Conservation (phyloP, 495 filamentous ascomycete species). For the Penicillium herquei region DNA sequence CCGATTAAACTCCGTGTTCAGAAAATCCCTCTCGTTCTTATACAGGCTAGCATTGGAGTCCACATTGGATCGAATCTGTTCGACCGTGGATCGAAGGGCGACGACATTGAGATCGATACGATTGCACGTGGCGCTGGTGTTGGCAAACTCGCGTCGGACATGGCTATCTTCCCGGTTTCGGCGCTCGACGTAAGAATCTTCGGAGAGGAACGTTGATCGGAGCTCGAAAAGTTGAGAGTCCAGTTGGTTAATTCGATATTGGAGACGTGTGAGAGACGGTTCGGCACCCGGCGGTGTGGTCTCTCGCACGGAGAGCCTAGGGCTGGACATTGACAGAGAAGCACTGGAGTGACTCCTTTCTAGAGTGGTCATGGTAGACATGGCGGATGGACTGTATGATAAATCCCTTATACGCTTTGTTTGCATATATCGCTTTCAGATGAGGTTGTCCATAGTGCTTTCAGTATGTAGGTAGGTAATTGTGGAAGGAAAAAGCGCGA, state of each 20-base stretch:
- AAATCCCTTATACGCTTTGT: not conserved
- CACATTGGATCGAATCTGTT: slow-evolving; percentile 37
- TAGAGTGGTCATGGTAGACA: slow-evolving; percentile 38
- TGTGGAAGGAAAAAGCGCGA: not conserved
- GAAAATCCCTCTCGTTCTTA: slow-evolving; percentile 38
- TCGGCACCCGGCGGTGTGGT: slow-evolving; percentile 36
- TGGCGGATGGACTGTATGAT: slow-evolving; percentile 5
- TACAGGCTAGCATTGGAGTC: slow-evolving; percentile 34
- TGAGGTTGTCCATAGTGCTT: slow-evolving; percentile 5
- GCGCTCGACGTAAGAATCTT: slow-evolving; percentile 40
- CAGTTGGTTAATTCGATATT: slow-evolving; percentile 39
- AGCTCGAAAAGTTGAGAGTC: slow-evolving; percentile 41
- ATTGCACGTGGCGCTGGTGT: slow-evolving; percentile 33
- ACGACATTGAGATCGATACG: slow-evolving; percentile 43
- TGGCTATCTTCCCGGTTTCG: slow-evolving; percentile 45
- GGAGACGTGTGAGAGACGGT: slow-evolving; percentile 31
- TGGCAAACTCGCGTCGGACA: slow-evolving; percentile 42
- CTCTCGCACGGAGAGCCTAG: slow-evolving; percentile 36
- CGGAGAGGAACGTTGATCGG: slow-evolving; percentile 36
- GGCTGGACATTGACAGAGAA: slow-evolving; percentile 41
- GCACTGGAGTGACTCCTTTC: slow-evolving; percentile 43
- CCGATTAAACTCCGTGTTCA: slow-evolving; percentile 40
- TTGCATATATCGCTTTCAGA: slow-evolving; percentile 2
- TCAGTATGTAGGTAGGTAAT: not conserved
- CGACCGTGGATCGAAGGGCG: slow-evolving; percentile 36